Percentiles rank a stretch among this genome's conserved stretches.
phyloP scores from a whole-genome alignment of 179 eudicot genomes.

The Silene vulgaris region DNA sequence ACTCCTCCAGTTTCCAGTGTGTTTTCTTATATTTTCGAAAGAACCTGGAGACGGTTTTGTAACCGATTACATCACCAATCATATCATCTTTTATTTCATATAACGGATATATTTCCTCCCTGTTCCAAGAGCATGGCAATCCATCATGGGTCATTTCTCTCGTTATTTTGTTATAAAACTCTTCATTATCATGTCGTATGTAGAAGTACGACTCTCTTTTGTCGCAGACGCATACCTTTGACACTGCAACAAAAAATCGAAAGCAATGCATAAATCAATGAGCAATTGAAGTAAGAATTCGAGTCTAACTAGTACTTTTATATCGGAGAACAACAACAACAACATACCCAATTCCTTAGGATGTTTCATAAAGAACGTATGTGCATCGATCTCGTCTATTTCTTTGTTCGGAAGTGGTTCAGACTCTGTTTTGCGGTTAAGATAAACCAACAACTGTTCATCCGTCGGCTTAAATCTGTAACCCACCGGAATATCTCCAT shows the following conservation, averaged over 20 bases:
- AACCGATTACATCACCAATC: background rate
- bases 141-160: background rate
- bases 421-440: background rate
- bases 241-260: background rate
- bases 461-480: background rate
- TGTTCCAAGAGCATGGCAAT: background rate
- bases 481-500: background rate
- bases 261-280: background rate
- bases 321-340: background rate
- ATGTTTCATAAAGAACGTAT: background rate
- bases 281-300: too few relatives aligned
- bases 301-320: too few relatives aligned
- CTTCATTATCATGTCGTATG: background rate
- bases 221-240: background rate
- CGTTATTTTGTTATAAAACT: too few relatives aligned
- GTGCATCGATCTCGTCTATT: background rate
- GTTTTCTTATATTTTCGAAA: background rate
- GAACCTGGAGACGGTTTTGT: background rate
- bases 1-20: constrained; percentile 3
- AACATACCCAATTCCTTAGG: background rate
- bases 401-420: background rate
- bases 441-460: background rate
- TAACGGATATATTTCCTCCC: background rate
- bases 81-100: background rate
- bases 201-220: background rate